phyloP scores from a whole-genome alignment of 805 yeast species.

The Candida taoyuanica region DNA sequence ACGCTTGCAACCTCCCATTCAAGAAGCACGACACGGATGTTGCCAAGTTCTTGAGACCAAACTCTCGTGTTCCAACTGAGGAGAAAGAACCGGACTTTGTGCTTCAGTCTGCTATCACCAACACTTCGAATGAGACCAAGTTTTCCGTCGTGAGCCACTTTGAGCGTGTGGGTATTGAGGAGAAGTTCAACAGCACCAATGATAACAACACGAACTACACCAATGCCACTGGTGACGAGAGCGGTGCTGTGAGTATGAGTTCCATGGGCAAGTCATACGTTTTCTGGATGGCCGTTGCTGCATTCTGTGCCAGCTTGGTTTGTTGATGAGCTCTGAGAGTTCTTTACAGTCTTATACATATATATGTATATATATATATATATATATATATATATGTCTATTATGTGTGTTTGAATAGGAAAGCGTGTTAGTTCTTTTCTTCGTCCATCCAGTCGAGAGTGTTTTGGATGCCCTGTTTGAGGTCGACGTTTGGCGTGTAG shows the following conservation, averaged over 20 bases:
- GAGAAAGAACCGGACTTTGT: conserved; percentile 25
- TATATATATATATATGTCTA: no score
- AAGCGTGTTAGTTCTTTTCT: conserved; percentile 16
- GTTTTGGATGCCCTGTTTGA: conserved; percentile 73
- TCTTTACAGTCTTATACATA: no score
- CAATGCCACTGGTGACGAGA: conserved; percentile 8
- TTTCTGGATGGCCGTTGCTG: not conserved
- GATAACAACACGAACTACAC: conserved; percentile 2
- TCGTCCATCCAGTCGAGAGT: conserved; percentile 92
- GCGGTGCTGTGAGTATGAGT: not conserved
- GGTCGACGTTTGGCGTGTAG: conserved; percentile 72
- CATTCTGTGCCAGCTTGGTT: no score
- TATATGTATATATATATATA: no score
- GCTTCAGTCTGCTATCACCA: conserved; percentile 19
- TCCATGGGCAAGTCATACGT: not conserved
- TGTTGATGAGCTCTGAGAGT: no score
- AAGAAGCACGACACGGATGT: conserved; percentile 36
- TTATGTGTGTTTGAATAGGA: not conserved
- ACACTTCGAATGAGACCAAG: conserved; percentile 13
- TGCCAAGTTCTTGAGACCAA: conserved; percentile 27
- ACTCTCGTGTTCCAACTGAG: conserved; percentile 24
- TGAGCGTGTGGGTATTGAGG: not conserved
- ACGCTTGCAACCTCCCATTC: conserved; percentile 48
- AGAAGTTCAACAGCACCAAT: not conserved
- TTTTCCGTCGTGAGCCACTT: conserved; percentile 1